A percentile compares a stretch with the other conserved stretches of the same genome.
These are phyloP conservation scores for Jatropha multifida DNA, from an alignment of 441 rosid genomes.

Conservation along the genomic window DNA sequence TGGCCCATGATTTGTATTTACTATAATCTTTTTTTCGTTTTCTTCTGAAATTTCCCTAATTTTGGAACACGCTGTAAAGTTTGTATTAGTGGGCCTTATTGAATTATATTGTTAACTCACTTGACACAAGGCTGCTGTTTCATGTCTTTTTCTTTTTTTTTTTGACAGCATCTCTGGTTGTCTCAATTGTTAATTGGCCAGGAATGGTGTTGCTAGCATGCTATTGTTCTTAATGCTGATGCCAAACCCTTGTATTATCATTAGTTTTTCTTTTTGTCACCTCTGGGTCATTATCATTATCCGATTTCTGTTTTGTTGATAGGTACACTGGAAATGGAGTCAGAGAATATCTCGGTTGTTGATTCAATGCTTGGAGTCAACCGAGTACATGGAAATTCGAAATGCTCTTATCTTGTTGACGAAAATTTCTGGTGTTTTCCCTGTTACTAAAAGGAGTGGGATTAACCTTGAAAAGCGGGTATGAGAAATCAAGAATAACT, in stretches of 20 bases:
- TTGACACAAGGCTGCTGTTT: neutral
- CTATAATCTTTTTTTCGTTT: too few species aligned
- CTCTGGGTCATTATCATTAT: conserved; percentile 11
- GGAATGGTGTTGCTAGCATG: neutral
- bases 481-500: conserved; percentile 29
- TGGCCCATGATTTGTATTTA: too few species aligned
- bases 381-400: conserved; percentile 99
- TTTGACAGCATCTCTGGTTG: neutral
- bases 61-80: too few species aligned
- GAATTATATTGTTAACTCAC: neutral
- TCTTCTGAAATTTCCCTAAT: too few species aligned
- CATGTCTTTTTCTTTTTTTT: neutral
- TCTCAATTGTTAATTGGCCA: neutral
- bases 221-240: neutral
- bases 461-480: conserved; percentile 99
- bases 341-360: conserved; percentile 91
- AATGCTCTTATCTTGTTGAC: conserved; percentile 96
- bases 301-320: conserved; percentile 29
- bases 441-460: conserved; percentile 97
- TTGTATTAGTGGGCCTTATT: neutral
- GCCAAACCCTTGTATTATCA: neutral
- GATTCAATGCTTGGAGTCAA: conserved; percentile 97
- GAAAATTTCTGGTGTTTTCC: conserved; percentile 93
- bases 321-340: conserved; percentile 99
- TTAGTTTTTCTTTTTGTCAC: neutral